Conservation (phyloP, 2,329 filamentous ascomycete species). For the Clarireedia monteithiana region DNA sequence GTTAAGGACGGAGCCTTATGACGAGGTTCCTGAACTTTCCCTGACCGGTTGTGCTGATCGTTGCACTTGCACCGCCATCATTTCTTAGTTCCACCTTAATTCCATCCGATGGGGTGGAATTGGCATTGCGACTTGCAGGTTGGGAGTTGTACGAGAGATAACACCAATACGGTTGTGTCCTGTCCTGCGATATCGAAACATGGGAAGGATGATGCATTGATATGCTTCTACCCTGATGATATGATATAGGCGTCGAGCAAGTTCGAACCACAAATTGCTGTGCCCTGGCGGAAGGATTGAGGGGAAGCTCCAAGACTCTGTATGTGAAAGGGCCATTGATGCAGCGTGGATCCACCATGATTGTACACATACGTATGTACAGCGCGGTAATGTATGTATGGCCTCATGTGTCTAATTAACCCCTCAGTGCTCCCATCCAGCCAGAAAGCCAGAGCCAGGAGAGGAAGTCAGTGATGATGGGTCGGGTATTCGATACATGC, state of each 20-base stretch:
- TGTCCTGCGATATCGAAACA: too few species aligned
- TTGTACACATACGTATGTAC: neutral
- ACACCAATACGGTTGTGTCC: neutral
- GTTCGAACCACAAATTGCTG: neutral
- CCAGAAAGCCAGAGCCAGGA: too few species aligned
- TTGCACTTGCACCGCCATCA: neutral
- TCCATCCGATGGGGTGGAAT: neutral
- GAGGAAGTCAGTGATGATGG: too few species aligned
- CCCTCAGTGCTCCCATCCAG: too few species aligned
- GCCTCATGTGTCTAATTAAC: too few species aligned
- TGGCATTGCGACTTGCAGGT: neutral
- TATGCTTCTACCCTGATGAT: neutral
- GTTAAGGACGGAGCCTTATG: slow-evolving; percentile 4
- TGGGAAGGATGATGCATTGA: neutral
- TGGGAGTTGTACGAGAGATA: neutral
- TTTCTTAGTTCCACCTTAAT: neutral
- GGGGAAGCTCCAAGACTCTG: neutral
- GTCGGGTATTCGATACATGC: too few species aligned
- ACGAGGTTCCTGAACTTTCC: slow-evolving; percentile 7
- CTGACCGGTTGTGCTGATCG: slow-evolving; percentile 5
- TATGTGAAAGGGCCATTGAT: neutral
- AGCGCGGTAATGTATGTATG: too few species aligned
- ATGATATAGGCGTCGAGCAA: neutral
- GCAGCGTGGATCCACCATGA: neutral
- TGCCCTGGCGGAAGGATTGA: neutral